phyloP scores from a whole-genome alignment of 345 rosid species.

The Dovyalis caffra region DNA sequence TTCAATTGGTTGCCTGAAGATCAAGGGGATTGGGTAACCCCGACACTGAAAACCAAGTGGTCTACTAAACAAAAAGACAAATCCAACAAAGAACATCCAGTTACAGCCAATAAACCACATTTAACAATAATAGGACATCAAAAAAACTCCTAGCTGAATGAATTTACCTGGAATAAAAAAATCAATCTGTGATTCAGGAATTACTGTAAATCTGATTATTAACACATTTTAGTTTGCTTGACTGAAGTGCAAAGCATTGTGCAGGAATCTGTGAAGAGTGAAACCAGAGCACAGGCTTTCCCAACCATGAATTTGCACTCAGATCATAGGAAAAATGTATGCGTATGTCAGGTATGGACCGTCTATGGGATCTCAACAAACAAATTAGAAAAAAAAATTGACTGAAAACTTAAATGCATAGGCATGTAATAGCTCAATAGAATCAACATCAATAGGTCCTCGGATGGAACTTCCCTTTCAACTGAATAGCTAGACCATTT shows the following conservation, averaged over 20 bases:
- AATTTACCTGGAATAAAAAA: no score
- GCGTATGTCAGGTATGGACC: not conserved
- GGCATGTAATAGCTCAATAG: not conserved
- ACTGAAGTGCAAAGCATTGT: not conserved
- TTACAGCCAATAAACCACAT: not conserved
- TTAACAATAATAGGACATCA: not conserved
- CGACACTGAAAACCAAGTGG: not conserved
- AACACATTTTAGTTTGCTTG: not conserved
- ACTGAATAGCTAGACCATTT: slow-evolving; percentile 1
- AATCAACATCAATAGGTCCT: not conserved
- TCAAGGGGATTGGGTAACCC: not conserved
- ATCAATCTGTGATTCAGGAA: no score
- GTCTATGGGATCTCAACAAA: not conserved
- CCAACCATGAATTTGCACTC: not conserved
- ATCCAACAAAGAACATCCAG: not conserved
- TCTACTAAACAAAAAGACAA: not conserved
- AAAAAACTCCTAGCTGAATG: not conserved
- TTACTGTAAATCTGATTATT: not conserved
- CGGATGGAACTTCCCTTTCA: not conserved
- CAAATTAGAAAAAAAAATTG: not conserved
- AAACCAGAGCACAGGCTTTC: not conserved
- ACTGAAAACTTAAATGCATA: not conserved
- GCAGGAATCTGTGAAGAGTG: not conserved
- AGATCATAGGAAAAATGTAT: not conserved
- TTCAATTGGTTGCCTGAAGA: not conserved